Evolutionary conservation across 257 asterid species (phyloP), one percentile per base, ranked within the genome.

Genomic region (Cinchona pubescens): DNA sequence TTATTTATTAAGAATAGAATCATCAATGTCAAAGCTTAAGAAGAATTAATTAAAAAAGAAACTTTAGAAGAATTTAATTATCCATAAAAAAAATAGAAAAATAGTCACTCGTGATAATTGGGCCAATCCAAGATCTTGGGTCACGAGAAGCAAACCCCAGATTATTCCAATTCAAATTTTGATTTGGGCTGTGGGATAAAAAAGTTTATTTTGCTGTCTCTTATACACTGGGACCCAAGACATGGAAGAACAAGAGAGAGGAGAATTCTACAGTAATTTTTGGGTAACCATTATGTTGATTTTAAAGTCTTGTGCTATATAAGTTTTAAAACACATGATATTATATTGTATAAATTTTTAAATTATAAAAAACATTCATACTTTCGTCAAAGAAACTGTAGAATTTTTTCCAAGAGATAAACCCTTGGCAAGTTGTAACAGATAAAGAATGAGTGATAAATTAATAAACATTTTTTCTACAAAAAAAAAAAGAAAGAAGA

Each of bases 211-310:
- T n/a, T n/a, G n/a, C n/a, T n/a, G n/a, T n/a, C n/a, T n/a, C n/a
- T n/a, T n/a, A n/a, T n/a, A n/a, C 56, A 67, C 6, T 40, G 61
- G 76, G 80, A 66, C 66, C 72, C 67, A 37, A 1, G 32, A 60
- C 23, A n/a, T n/a, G n/a, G 63, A 32, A 12, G 63, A 23, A 19
- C 32, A 48, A 29, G n/a, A n/a, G n/a, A n/a, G n/a, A n/a, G n/a
- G n/a, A n/a, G n/a, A n/a, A n/a, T n/a, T n/a, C n/a, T n/a, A n/a
- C n/a, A n/a, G n/a, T n/a, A n/a, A n/a, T n/a, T n/a, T n/a, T n/a
- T n/a, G n/a, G n/a, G n/a, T n/a, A n/a, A n/a, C n/a, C n/a, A n/a
- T n/a, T n/a, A n/a, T n/a, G n/a, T n/a, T n/a, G n/a, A n/a, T n/a
- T n/a, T n/a, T n/a, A n/a, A n/a, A n/a, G n/a, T n/a, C n/a, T n/a